Evolutionary conservation across 2,329 filamentous ascomycete genomes (phyloP).

Genomic region (Gnomoniopsis sp.): DNA sequence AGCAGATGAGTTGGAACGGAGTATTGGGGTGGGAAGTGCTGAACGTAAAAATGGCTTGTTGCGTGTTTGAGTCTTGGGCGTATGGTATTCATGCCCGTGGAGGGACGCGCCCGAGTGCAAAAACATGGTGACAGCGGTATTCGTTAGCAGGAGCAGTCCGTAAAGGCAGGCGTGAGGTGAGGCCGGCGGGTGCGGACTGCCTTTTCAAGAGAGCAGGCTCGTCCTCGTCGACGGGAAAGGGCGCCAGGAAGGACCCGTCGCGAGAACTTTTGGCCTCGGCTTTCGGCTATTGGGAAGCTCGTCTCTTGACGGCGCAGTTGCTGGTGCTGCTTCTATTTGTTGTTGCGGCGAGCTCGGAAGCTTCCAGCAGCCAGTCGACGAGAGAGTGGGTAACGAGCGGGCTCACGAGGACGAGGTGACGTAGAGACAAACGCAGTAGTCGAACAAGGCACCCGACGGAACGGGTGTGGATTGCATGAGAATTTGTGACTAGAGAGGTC

Average conservation of each 20-base stretch:
- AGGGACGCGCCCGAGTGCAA: constrained; percentile 57
- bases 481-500: no score
- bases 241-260: neutral
- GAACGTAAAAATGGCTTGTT: constrained; percentile 41
- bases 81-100: constrained; percentile 58
- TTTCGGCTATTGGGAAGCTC: no score
- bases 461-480: no score
- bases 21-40: constrained; percentile 34
- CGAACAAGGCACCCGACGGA: no score
- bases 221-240: neutral
- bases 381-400: no score
- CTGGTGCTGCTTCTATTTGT: no score
- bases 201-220: neutral
- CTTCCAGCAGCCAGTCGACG: no score
- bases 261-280: neutral
- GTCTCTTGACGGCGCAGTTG: no score
- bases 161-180: neutral
- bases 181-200: neutral
- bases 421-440: no score
- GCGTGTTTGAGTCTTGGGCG: constrained; percentile 29
- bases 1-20: constrained; percentile 24
- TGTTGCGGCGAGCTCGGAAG: no score
- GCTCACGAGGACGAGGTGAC: no score
- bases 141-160: neutral
- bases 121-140: constrained; percentile 44